Conservation (phyloP, 1,284 basidiomycete species). For the Irpex rosettiformis region DNA sequence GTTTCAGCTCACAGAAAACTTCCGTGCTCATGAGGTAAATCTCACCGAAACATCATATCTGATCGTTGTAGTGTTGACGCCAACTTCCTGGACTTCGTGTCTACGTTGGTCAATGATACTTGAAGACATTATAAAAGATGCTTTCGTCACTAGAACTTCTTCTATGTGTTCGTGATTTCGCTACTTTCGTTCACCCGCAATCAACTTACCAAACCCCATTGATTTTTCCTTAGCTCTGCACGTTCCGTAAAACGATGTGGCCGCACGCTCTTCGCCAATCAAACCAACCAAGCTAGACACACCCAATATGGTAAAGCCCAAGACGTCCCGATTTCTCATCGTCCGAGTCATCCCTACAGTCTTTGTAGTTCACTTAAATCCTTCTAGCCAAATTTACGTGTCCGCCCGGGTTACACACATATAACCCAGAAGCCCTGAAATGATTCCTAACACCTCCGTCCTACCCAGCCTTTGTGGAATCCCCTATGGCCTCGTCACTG, state of each 20-base stretch:
- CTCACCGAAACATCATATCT: too few relatives aligned
- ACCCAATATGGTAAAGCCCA: neutral
- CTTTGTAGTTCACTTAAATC: neutral
- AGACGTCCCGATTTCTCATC: neutral
- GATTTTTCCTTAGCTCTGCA: neutral
- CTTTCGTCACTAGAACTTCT: too few relatives aligned
- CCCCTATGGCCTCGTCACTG: too few relatives aligned
- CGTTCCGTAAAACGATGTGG: neutral
- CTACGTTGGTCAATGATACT: too few relatives aligned
- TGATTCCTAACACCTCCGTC: too few relatives aligned
- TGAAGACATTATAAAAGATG: too few relatives aligned
- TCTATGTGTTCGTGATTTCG: too few relatives aligned
- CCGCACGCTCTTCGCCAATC: neutral
- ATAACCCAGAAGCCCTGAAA: neutral
- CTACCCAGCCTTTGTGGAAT: neutral
- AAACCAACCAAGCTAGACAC: neutral
- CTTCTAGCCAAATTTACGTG: neutral
- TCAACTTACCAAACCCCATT: neutral
- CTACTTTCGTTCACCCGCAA: too few relatives aligned
- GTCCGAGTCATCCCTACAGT: neutral
- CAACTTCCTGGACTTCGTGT: neutral
- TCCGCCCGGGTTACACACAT: neutral
- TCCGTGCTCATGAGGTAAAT: too few relatives aligned
- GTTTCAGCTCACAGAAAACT: too few relatives aligned
- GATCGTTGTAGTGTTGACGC: neutral